Conservation (phyloP, 2,329 filamentous ascomycete species). For the Aureobasidium mangrovei region DNA sequence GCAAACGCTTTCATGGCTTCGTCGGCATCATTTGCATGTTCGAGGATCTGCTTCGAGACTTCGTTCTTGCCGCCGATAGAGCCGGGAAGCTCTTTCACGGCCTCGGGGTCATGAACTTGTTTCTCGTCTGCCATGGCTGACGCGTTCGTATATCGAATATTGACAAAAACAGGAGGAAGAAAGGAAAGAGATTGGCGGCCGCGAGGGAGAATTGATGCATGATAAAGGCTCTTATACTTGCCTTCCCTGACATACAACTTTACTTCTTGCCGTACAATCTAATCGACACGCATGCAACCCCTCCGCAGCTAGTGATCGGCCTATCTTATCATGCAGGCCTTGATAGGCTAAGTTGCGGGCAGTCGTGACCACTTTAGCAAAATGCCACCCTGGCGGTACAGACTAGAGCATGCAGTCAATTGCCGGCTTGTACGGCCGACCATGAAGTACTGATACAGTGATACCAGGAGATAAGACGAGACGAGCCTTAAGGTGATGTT, state of each 20-base stretch:
- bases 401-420: too few species aligned
- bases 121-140: background rate
- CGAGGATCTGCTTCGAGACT: conserved; percentile 30
- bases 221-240: background rate
- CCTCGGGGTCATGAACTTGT: background rate
- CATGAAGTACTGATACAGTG: too few species aligned
- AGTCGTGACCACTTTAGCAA: too few species aligned
- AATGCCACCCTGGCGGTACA: too few species aligned
- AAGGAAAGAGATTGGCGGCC: background rate
- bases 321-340: background rate
- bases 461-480: too few species aligned
- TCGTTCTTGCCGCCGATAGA: conserved; percentile 22
- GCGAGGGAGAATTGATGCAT: too few species aligned
- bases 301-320: background rate
- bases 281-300: background rate
- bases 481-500: too few species aligned
- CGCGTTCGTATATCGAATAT: background rate
- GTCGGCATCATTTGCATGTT: conserved; percentile 50
- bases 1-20: conserved; percentile 51
- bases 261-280: background rate
- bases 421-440: too few species aligned
- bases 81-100: conserved; percentile 15
- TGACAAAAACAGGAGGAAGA: background rate
- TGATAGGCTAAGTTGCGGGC: background rate
- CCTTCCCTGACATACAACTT: background rate